These are phyloP conservation scores for Pyrus betulifolia DNA, from an alignment of 306 rosid genomes.

Conservation along the genomic window DNA sequence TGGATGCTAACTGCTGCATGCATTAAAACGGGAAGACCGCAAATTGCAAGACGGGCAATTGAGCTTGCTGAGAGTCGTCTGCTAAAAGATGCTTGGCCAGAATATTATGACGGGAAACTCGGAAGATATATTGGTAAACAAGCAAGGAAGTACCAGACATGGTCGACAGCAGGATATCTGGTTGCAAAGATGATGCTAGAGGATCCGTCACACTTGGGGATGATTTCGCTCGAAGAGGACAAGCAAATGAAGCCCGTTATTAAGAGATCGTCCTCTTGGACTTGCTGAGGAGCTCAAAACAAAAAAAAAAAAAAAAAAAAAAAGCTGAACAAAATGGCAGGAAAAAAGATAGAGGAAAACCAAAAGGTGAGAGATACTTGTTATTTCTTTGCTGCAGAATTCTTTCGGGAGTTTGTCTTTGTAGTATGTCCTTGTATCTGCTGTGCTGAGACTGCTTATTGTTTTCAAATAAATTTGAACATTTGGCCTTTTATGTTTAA, in stretches of 20 bases:
- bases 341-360: slow-evolving; percentile 21
- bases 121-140: slow-evolving; percentile 83
- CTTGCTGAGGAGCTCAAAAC: slow-evolving; percentile 35
- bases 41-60: slow-evolving; percentile 76
- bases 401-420: slow-evolving; percentile 32
- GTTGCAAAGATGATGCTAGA: slow-evolving; percentile 94
- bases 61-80: slow-evolving; percentile 85
- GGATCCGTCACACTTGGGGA: slow-evolving; percentile 87
- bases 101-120: slow-evolving; percentile 79
- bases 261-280: slow-evolving; percentile 83
- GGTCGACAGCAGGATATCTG: slow-evolving; percentile 84
- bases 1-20: slow-evolving; percentile 91
- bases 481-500: too few species aligned
- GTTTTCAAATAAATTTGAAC: slow-evolving; percentile 3
- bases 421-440: slow-evolving; percentile 1
- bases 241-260: slow-evolving; percentile 80
- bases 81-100: slow-evolving; percentile 87
- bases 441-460: slow-evolving; percentile 33
- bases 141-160: slow-evolving; percentile 86
- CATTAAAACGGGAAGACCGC: slow-evolving; percentile 83
- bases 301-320: background rate
- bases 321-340: slow-evolving; percentile 24
- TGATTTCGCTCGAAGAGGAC: slow-evolving; percentile 91
- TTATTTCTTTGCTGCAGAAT: slow-evolving; percentile 36
- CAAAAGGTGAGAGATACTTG: slow-evolving; percentile 43